Percentiles rank a stretch among this genome's conserved stretches.
These are phyloP conservation scores for Dactylonectria macrodidyma DNA, from an alignment of 2,329 filamentous ascomycete genomes.

Conservation along the genomic window DNA sequence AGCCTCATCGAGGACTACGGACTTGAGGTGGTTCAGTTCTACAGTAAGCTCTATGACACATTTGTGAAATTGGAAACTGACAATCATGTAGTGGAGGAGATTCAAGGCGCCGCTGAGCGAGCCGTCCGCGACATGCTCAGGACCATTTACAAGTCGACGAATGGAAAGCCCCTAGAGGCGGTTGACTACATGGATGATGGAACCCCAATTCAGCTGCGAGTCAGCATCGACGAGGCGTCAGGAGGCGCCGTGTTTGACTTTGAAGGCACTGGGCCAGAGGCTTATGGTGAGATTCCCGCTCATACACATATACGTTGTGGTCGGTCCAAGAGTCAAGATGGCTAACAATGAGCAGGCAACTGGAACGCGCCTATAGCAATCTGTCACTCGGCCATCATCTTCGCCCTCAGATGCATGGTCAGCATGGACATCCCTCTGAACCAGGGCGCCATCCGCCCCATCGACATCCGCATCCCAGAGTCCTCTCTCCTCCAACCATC, in stretches of 20 bases:
- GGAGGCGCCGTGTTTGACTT: slow-evolving; percentile 87
- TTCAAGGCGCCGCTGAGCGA: slow-evolving; percentile 83
- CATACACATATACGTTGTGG: no score
- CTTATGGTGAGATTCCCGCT: slow-evolving; percentile 77
- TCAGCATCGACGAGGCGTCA: slow-evolving; percentile 80
- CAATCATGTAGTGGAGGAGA: slow-evolving; percentile 69
- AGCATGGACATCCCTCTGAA: slow-evolving; percentile 87
- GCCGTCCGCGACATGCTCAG: slow-evolving; percentile 81
- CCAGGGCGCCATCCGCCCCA: slow-evolving; percentile 83
- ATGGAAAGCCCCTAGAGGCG: slow-evolving; percentile 77
- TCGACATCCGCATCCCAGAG: slow-evolving; percentile 79
- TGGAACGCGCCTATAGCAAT: slow-evolving; percentile 84
- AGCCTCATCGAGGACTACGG: slow-evolving; percentile 82
- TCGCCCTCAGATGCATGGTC: slow-evolving; percentile 84
- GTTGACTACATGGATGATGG: slow-evolving; percentile 89
- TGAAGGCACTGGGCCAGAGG: slow-evolving; percentile 81
- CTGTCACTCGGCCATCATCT: slow-evolving; percentile 86
- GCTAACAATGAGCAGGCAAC: slow-evolving; percentile 42
- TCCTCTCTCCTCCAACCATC: slow-evolving; percentile 81
- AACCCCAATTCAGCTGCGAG: slow-evolving; percentile 79
- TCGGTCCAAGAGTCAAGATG: background rate
- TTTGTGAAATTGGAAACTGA: background rate
- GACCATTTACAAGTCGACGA: slow-evolving; percentile 76
- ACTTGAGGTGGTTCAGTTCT: slow-evolving; percentile 82
- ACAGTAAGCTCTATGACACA: slow-evolving; percentile 60